Percentiles rank a stretch among this genome's conserved stretches.
Evolutionary conservation across 164 flowering plant genomes (phyloP).

Genomic region (Vitis vinifera): DNA sequence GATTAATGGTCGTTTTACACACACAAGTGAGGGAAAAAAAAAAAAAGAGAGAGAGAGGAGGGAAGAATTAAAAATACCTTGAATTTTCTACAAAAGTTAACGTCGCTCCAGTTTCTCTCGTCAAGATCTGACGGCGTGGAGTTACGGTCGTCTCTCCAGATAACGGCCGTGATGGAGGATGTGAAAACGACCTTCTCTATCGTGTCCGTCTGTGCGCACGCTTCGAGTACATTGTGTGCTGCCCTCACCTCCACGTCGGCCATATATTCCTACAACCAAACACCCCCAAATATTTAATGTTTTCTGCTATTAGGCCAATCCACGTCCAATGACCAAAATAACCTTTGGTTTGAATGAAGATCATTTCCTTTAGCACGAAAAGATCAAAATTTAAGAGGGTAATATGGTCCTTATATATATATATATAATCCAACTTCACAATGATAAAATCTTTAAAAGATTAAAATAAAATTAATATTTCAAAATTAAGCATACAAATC

Average conservation of each 20-base stretch:
- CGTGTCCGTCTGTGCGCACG: slow-evolving; percentile 64
- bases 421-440: too few species aligned
- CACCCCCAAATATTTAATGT: not conserved
- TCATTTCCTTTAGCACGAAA: too few species aligned
- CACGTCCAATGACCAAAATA: too few species aligned
- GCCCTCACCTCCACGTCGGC: slow-evolving; percentile 65
- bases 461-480: too few species aligned
- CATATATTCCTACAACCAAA: slow-evolving; percentile 44
- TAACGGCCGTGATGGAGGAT: slow-evolving; percentile 60
- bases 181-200: slow-evolving; percentile 66
- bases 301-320: not conserved
- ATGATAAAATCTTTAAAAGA: too few species aligned
- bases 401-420: too few species aligned
- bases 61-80: slow-evolving; percentile 34
- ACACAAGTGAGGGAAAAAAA: too few species aligned
- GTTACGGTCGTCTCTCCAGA: slow-evolving; percentile 46
- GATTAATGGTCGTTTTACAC: too few species aligned
- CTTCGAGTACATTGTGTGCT: slow-evolving; percentile 69
- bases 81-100: slow-evolving; percentile 44
- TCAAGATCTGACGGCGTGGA: slow-evolving; percentile 27
- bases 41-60: too few species aligned
- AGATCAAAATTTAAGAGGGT: too few species aligned
- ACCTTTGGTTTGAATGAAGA: too few species aligned
- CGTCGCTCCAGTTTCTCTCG: slow-evolving; percentile 62
- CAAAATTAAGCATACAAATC: not conserved